Conservation (phyloP, 345 rosid species). For the Carallia brachiata region DNA sequence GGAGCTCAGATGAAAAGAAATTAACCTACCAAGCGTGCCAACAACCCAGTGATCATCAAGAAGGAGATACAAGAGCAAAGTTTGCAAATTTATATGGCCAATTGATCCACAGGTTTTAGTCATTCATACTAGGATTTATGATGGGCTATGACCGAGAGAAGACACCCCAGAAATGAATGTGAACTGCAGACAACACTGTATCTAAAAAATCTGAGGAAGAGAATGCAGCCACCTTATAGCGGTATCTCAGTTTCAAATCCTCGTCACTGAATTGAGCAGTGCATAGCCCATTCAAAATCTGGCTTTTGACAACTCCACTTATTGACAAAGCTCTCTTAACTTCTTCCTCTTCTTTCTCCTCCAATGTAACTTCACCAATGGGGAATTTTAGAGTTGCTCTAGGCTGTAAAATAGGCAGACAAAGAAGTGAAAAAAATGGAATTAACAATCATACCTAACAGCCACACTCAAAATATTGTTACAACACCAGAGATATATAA, state of each 20-base stretch:
- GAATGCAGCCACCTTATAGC: slow-evolving; percentile 61
- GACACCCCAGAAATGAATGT: too few species aligned
- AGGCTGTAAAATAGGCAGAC: slow-evolving; percentile 52
- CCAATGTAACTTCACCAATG: slow-evolving; percentile 68
- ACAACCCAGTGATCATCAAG: not conserved
- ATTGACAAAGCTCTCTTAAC: slow-evolving; percentile 49
- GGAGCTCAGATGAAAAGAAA: slow-evolving; percentile 1
- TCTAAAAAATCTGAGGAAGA: too few species aligned
- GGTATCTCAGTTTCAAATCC: slow-evolving; percentile 69
- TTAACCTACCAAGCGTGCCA: not conserved
- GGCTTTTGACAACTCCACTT: slow-evolving; percentile 62
- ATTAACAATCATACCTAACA: too few species aligned
- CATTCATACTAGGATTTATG: not conserved
- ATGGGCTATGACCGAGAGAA: not conserved
- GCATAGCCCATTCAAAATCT: slow-evolving; percentile 61
- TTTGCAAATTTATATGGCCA: not conserved
- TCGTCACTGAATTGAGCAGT: slow-evolving; percentile 64
- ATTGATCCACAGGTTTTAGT: not conserved
- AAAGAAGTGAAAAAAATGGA: slow-evolving; percentile 3
- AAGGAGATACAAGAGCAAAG: not conserved
- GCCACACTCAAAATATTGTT: too few species aligned
- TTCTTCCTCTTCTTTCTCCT: slow-evolving; percentile 67
- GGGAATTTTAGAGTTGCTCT: slow-evolving; percentile 87
- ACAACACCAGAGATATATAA: not conserved
- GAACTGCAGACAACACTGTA: not conserved